phyloP scores from a whole-genome alignment of 2,329 filamentous ascomycete genomes.

The Rosellinia necatrix region DNA sequence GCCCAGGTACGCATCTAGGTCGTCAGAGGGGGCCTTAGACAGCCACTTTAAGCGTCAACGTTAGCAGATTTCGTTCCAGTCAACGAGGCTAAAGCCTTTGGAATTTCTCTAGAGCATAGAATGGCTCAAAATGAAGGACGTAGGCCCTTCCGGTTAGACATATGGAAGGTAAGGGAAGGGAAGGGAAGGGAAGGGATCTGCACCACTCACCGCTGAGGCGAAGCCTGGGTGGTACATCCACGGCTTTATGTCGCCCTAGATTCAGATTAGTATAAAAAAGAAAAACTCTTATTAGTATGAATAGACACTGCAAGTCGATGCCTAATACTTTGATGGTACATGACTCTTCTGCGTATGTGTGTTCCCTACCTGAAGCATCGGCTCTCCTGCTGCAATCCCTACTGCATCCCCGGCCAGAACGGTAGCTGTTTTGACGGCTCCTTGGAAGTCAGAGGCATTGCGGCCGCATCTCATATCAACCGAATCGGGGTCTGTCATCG shows the following conservation, averaged over 20 bases:
- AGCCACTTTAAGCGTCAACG: constrained; percentile 3
- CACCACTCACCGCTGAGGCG: constrained; percentile 1
- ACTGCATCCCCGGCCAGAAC: constrained; percentile 1
- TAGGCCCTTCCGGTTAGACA: too few species aligned
- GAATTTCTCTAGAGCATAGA: too few species aligned
- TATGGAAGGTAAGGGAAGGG: too few species aligned
- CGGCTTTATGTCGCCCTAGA: constrained; percentile 4
- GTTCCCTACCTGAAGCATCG: background rate
- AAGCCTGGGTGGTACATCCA: constrained; percentile 10
- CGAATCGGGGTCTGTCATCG: background rate
- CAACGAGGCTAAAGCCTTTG: background rate
- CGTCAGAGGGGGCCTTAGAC: constrained; percentile 8
- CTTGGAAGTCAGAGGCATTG: background rate
- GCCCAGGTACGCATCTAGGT: constrained; percentile 5
- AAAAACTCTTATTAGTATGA: too few species aligned
- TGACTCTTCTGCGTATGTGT: background rate
- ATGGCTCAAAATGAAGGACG: too few species aligned
- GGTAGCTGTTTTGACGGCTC: constrained; percentile 1
- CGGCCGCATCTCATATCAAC: constrained; percentile 5
- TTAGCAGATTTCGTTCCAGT: background rate
- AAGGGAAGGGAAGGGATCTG: too few species aligned
- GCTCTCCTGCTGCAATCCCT: constrained; percentile 1
- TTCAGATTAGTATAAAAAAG: background rate
- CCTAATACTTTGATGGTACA: too few species aligned
- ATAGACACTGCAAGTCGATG: too few species aligned